Base-by-base conservation (phyloP, 257 asterid species). In the Anisodus tanguticus region DNA sequence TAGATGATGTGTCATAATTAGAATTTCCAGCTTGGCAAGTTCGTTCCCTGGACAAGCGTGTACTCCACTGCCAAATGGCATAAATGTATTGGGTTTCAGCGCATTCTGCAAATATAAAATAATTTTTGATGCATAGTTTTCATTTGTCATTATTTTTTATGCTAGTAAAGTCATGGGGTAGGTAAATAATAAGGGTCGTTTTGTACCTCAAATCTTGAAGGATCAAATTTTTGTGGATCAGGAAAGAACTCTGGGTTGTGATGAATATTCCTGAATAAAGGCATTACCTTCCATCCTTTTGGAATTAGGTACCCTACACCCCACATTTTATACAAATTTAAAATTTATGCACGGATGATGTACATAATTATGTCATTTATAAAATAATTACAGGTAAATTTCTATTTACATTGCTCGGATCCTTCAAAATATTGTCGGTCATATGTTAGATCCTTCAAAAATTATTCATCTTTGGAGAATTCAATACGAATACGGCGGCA, bases 241-340 rank as follows among this genome's bases (percentile, higher is more conserved):
- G 87, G 31, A 81, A 94, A 95, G 81, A 92, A 91, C 13, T 93
- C 95, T 45, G 97, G 97, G 87, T 92, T 95, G 72, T 91, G 97
- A 90, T 95, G 99, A 86, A 94, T 94, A 85, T 91, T 95, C 91
- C 98, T 93, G 84, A 95, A 92, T 84, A 94, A 87, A 62, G 99
- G 99, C 98, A 95, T 88, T 1, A 93, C 98, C 88, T 95, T 95
- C 99, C 99, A 95, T 68, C 99, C 99, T 86, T 92, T 95, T 79
- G 98, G 99, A 86, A 95, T 95, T 51, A 90, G 91, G 89, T 87
- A 91, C 35, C 98, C 99, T 95, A 53, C 69, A 82, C 12, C 17
- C 26, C 47, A 76, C 43, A 13, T 76, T 76, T 51, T 12, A 0
- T 37, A 16, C 0, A 26, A 16, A 53, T 69, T 68, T 68, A 39